Percentiles rank a stretch among this genome's conserved stretches.
phyloP scores from a whole-genome alignment of 1,139 yeast genomes.

The Diutina siamensis region DNA sequence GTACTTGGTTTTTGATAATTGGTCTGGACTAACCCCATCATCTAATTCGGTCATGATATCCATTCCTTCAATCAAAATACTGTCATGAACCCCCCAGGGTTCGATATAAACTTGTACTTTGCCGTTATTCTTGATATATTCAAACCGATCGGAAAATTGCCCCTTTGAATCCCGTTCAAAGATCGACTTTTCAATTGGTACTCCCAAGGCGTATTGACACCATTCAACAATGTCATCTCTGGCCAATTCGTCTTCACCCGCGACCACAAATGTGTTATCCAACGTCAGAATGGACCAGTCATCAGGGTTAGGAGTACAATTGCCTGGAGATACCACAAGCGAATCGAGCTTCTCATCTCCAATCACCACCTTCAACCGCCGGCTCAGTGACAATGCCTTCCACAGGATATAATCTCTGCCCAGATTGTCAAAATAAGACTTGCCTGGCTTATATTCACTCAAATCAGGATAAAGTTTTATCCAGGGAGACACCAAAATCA shows the following conservation, averaged over 20 bases:
- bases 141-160: background rate
- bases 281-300: slow-evolving; percentile 7
- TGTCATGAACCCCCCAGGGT: slow-evolving; percentile 36
- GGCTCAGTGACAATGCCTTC: background rate
- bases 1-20: background rate
- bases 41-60: slow-evolving; percentile 8
- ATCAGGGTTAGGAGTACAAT: background rate
- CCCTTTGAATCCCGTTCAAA: background rate
- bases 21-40: background rate
- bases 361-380: background rate
- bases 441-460: slow-evolving; percentile 7
- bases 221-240: slow-evolving; percentile 5
- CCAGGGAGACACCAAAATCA: slow-evolving; percentile 7
- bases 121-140: slow-evolving; percentile 7
- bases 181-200: background rate
- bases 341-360: background rate
- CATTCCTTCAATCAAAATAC: slow-evolving; percentile 23
- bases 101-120: slow-evolving; percentile 17
- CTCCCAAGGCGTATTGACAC: slow-evolving; percentile 1
- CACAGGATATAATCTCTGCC: background rate
- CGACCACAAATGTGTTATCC: background rate
- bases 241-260: slow-evolving; percentile 6
- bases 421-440: background rate
- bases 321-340: slow-evolving; percentile 1
- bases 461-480: slow-evolving; percentile 7